Base-by-base conservation (phyloP, 1,284 basidiomycete species). In the Ustilago crameri region DNA sequence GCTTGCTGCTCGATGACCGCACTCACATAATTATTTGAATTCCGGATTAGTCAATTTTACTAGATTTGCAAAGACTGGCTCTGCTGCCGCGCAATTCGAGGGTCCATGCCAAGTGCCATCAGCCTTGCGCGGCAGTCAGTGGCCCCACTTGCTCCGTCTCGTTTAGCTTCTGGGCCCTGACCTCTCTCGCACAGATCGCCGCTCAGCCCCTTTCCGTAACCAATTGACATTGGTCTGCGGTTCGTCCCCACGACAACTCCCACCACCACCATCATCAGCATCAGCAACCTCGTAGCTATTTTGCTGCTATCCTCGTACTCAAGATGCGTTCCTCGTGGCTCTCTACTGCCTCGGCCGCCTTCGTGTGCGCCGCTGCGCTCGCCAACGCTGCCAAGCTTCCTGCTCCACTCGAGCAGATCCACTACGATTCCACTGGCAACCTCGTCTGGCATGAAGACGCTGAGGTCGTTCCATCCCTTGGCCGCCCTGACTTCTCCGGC, bases 241-340 rank as follows among this genome's bases (percentile, higher is more conserved):
- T 10, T 15, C 30, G 9, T 43, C 48, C 24, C 15, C 17, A 23
- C 22, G 18, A 9, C 38, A 17, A 18, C 23, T 42, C 41, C 12
- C 35, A 37, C 38, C 22, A 27, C 9, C 22, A 53, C 46, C 46
- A 58, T n/a, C 55, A 65, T 26, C 45, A 26, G 35, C 23, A 43
- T 30, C 51, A 38, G 51, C 32, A 8, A 41, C 30, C 30, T 20
- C 23, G 9, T 30, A 18, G 9, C 10, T 24, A 20, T 26, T 27
- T 34, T 24, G 27, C 44, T 51, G 45, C 52, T 47, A 34, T 14
- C 12, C 20, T 10, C 41, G 5, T 27, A 26, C n/a, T 30, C 30
- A 65, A 14, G 30, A 79, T 79, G 78, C 64, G 74, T 40, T 76
- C 74, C 37, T 67, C 73, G n/a, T 78, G 74, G 73, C 76, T 79